phyloP scores from a whole-genome alignment of 305 asterid species.

The Fraxinus floribunda region DNA sequence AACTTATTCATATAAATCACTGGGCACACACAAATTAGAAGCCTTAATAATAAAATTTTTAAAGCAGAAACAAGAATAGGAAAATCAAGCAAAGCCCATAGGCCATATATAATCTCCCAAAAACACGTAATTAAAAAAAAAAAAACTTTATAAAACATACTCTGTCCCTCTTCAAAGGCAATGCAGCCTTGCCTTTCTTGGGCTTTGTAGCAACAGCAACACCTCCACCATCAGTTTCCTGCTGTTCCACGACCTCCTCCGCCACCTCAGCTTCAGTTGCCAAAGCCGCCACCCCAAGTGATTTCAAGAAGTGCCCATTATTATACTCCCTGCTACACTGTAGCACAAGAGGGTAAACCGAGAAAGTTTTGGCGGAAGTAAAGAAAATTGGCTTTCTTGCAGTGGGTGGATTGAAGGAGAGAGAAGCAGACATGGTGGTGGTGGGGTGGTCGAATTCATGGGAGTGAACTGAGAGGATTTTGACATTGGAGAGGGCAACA shows the following conservation, averaged over 20 bases:
- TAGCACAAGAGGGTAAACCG: constrained; percentile 53
- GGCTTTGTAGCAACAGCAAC: constrained; percentile 62
- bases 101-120: constrained; percentile 3
- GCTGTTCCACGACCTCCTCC: constrained; percentile 34
- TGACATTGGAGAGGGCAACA: constrained; percentile 49
- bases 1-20: background rate
- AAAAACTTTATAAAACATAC: constrained; percentile 37
- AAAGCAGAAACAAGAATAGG: background rate
- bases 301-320: constrained; percentile 45
- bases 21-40: background rate
- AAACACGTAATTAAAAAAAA: background rate
- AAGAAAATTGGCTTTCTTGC: constrained; percentile 31
- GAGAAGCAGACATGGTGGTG: constrained; percentile 23
- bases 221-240: constrained; percentile 37
- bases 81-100: constrained; percentile 22
- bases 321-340: constrained; percentile 38
- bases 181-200: constrained; percentile 93
- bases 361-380: constrained; percentile 35
- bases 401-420: constrained; percentile 37
- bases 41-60: background rate
- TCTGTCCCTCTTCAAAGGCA: constrained; percentile 82
- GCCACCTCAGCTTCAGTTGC: constrained; percentile 51
- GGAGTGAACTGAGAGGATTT: constrained; percentile 43
- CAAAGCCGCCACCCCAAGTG: constrained; percentile 46
- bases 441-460: constrained; percentile 52